Base-by-base conservation (phyloP, 306 rosid genomes). In the Hippophae tibetana region DNA sequence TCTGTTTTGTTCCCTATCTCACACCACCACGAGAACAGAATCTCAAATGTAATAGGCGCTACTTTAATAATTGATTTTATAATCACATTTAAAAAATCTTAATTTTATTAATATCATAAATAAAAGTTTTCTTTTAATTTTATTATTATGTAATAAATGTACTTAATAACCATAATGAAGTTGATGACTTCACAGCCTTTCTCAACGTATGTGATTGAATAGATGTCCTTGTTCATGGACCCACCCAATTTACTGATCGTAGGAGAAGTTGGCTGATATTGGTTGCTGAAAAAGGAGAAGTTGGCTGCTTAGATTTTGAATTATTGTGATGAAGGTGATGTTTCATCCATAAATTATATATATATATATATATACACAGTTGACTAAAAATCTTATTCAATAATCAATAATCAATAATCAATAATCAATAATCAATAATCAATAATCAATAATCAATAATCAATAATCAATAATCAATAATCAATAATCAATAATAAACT, bases 11-110 rank as follows among this genome's bases (percentile, higher is more conserved):
- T 80, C 78, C 76, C 78, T 60, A 68, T 79, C 84, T 68, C 82
- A 71, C 75, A 78, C 79, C 84, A 78, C 87, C 93, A 85, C 93
- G 80, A 8, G 74, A 85, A 78, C 79, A 83, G 93, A 92, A 87
- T 92, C 96, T 87, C 73, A 18, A 18, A 0, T 18, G 23, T 18
- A 18, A 18, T 18, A 0, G 23, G 23, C 23, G 1, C 23, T 18
- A 18, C 23, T 18, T 18, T 18, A 18, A 18, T 18, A 18, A 18
- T 18, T 18, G 23, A 18, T 18, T 18, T 18, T 18, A 18, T 18
- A 18, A 18, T 13, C 63, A 61, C 9, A 38, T 52, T 9, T 6
- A 60, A 48, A 12, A 1, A 12, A 55, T 5, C 27, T 43, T 70
- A 6, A 23, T 58, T 13, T 14, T 58, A 5, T 26, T 6, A 0